Base-by-base conservation (phyloP, 176 grass and related monocot species). In the Elaeis guineensis region DNA sequence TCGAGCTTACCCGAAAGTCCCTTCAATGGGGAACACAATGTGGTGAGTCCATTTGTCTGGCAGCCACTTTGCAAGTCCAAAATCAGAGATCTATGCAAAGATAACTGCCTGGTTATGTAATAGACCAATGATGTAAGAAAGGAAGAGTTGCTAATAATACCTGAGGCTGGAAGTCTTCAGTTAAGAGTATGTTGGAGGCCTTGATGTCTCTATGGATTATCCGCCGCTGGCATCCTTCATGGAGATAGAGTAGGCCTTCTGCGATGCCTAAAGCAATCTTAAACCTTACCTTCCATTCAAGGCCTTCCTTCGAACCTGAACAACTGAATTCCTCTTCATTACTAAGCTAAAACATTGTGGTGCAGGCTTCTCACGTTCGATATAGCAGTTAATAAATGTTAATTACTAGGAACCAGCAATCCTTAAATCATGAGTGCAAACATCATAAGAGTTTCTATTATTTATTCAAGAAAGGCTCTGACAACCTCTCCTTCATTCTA, bases 141-240 rank as follows among this genome's bases (percentile, higher is more conserved):
- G 5, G 21, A 49, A 44, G 35, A 44, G 35, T 44, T 12, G 35
- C 35, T 44, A 44, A 44, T 44, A 82, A 19, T 74, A 98, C 93
- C 84, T 92, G 94, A 67, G 94, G 88, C 81, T 86, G 81, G 74
- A 80, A 98, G 8, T 93, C 94, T 74, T 92, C 82, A 63, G 94
- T 89, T 67, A 98, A 72, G 72, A 98, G 94, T 55, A 98, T 89
- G 82, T 98, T 98, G 28, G 94, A 98, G 65, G 94, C 88, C 74
- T 98, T 98, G 70, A 98, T 89, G 66, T 98, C 94, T 86, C 94
- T 81, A 77, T 98, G 94, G 58, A 98, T 98, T 71, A 98, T 98
- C 35, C 77, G 94, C 3, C 94, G 74, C 68, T 98, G 94, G 73
- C 94, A 98, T 14, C 88, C 85, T 50, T 98, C 85, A 3, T 98